A percentile compares a stretch with the other conserved stretches of the same genome.
These are phyloP conservation scores for Tuber magnatum DNA, from an alignment of 495 filamentous ascomycete genomes.

Conservation along the genomic window DNA sequence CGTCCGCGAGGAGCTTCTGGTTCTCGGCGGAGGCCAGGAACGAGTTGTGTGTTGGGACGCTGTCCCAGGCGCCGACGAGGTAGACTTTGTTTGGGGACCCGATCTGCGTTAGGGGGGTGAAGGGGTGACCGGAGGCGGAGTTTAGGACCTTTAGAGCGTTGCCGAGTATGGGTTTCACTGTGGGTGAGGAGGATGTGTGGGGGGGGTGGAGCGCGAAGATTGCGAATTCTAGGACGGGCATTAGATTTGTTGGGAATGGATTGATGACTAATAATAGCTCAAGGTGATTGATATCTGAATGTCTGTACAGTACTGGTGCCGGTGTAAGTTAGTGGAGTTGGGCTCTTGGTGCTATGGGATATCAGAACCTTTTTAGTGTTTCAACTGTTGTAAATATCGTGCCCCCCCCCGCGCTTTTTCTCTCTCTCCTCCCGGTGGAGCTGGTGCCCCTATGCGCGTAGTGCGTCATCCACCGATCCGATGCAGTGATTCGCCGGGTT, in stretches of 20 bases:
- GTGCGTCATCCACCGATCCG: no score
- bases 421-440: no score
- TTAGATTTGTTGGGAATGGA: background rate
- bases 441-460: no score
- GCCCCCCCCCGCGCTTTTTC: no score
- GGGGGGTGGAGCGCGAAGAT: constrained; percentile 21
- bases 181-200: constrained; percentile 10
- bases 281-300: background rate
- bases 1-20: constrained; percentile 10
- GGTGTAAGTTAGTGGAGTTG: no score
- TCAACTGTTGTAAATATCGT: no score
- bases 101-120: constrained; percentile 14
- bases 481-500: no score
- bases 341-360: no score
- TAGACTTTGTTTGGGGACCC: constrained; percentile 19
- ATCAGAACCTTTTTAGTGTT: no score
- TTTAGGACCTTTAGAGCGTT: constrained; percentile 17
- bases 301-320: no score
- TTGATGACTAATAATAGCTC: background rate
- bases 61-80: constrained; percentile 22
- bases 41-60: constrained; percentile 12
- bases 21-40: constrained; percentile 23
- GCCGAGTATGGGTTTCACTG: constrained; percentile 12
- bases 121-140: constrained; percentile 13
- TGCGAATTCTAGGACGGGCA: constrained; percentile 26